Evolutionary conservation across 2,329 filamentous ascomycete species (phyloP).

Genomic region (Periconia sp.): DNA sequence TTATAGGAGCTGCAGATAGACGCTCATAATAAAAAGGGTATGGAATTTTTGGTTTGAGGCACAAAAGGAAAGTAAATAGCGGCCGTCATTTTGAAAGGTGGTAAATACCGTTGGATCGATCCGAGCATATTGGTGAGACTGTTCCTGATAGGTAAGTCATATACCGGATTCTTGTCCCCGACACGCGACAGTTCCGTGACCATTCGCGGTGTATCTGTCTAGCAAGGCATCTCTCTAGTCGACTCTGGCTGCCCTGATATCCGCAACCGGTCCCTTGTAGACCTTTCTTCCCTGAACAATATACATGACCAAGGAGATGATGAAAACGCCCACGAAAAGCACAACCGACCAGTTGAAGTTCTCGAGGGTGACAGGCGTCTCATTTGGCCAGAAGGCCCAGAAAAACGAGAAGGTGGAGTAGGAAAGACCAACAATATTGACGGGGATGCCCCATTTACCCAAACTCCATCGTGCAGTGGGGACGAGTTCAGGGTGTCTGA

Average conservation of each 20-base stretch:
- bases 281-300: conserved; percentile 7
- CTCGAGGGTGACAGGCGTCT: conserved; percentile 8
- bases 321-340: conserved; percentile 9
- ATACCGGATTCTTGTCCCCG: too few relatives aligned
- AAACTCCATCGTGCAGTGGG: conserved; percentile 39
- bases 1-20: too few relatives aligned
- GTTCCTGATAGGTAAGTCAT: too few relatives aligned
- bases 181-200: too few relatives aligned
- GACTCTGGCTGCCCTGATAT: neutral
- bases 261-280: conserved; percentile 12
- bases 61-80: too few relatives aligned
- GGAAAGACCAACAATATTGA: conserved; percentile 37
- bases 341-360: conserved; percentile 21
- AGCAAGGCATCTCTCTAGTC: neutral
- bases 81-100: too few relatives aligned
- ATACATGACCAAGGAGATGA: conserved; percentile 11
- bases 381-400: conserved; percentile 42
- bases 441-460: conserved; percentile 33
- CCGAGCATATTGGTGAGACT: too few relatives aligned
- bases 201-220: too few relatives aligned
- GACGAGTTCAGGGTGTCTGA: conserved; percentile 10
- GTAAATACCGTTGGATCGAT: too few relatives aligned
- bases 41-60: too few relatives aligned
- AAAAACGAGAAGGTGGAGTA: conserved; percentile 40
- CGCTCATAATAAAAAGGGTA: too few relatives aligned